phyloP scores from a whole-genome alignment of 169 alveolate genomes.

The Plasmodium relictum region DNA sequence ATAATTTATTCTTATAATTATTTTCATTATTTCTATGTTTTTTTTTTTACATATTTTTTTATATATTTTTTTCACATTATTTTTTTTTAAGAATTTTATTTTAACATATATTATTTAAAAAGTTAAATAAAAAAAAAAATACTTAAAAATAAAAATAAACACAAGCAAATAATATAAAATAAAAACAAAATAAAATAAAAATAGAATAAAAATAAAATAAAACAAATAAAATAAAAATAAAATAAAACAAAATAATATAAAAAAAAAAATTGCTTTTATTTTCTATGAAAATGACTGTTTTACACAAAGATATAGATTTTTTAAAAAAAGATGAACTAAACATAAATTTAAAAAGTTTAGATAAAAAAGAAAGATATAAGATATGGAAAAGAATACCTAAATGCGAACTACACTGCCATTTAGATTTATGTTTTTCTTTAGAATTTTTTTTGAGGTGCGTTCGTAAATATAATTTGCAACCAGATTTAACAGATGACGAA shows the following conservation, averaged over 20 bases:
- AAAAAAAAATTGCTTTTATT: not conserved
- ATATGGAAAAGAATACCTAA: slow-evolving; percentile 79
- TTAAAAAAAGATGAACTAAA: slow-evolving; percentile 50
- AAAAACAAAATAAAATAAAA: not conserved
- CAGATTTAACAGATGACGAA: slow-evolving; percentile 72
- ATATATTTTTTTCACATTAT: too few relatives aligned
- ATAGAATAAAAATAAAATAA: not conserved
- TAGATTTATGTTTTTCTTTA: slow-evolving; percentile 73
- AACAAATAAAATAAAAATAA: not conserved
- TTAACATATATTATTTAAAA: too few relatives aligned
- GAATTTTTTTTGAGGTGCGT: slow-evolving; percentile 46
- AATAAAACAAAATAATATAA: not conserved
- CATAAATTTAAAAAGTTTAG: slow-evolving; percentile 66
- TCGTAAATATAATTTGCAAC: slow-evolving; percentile 62
- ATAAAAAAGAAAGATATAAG: slow-evolving; percentile 77
- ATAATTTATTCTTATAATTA: too few relatives aligned
- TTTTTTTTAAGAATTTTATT: too few relatives aligned
- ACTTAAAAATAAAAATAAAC: too few relatives aligned
- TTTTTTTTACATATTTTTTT: too few relatives aligned
- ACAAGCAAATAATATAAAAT: not conserved
- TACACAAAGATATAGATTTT: slow-evolving; percentile 10
- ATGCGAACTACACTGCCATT: slow-evolving; percentile 78
- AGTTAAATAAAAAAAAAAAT: too few relatives aligned
- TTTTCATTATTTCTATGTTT: too few relatives aligned
- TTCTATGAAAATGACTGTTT: slow-evolving; percentile 11